Base-by-base conservation (phyloP, 2,329 filamentous ascomycete species). In the Teratosphaeria nubilosa region DNA sequence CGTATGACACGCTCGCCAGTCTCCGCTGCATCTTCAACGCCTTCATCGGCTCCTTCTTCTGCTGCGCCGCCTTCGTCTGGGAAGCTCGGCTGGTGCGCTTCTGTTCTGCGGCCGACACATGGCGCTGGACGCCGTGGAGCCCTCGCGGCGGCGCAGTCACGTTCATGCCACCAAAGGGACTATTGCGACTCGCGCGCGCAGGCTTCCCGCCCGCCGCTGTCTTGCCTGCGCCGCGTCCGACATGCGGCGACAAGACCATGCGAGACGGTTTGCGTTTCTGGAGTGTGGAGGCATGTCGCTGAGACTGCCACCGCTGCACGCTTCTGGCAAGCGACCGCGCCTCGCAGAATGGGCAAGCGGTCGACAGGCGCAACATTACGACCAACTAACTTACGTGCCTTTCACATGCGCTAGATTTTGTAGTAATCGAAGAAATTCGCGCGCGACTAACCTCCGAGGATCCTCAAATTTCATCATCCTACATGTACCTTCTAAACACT, bases 11-110 rank as follows among this genome's bases (percentile, higher is more conserved):
- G 2, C 86, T 83, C 1, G 88, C 78, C 62, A 97, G 77, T 1
- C 88, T 80, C 55, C 85, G 84, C 71, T 96, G 92, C 92, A 97
- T 97, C 76, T 95, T 96, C 72, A 97, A 78, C 4, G 92, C 91
- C 71, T 95, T 91, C 73, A 83, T 87, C 7, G 81, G 74, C 54
- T 79, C 77, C 24, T 77, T 76, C 59, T 76, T 72, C 70, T 78
- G 73, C 65, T 76, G 70, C 75, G 64, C 68, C 62, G 67, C 63
- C 58, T 73, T 58, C 73, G 73, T 31, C 82, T 24, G 13, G 14
- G 77, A 82, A 84, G 83, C 59, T 55, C 82, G 80, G 50, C 81
- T 81, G 37, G 82, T 78, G 56, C 71, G 71, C 63, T 74, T 78
- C 55, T 76, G 69, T 53, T 78, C 73, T 10, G 78, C 75, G 22